phyloP scores from a whole-genome alignment of 768 basidiomycete species.

The Lentinus brumalis region DNA sequence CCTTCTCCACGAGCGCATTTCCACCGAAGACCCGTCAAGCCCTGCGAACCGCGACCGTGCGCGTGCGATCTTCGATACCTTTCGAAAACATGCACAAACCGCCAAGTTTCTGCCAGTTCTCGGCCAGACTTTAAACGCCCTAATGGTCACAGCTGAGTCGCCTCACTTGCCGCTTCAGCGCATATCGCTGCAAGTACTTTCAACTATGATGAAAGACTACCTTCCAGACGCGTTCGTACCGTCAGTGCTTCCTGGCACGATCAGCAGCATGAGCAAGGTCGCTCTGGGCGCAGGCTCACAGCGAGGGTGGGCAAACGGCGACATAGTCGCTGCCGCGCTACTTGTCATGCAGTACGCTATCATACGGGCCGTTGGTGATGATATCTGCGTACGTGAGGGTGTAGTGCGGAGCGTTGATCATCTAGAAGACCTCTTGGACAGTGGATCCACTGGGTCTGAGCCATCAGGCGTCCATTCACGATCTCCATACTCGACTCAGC shows the following conservation, averaged over 20 bases:
- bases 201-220: slow-evolving; percentile 50
- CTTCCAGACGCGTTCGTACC: slow-evolving; percentile 56
- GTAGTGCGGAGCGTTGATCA: slow-evolving; percentile 53
- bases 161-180: slow-evolving; percentile 62
- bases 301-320: slow-evolving; percentile 76
- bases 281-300: slow-evolving; percentile 54
- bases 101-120: slow-evolving; percentile 70
- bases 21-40: slow-evolving; percentile 39
- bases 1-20: slow-evolving; percentile 56
- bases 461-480: not conserved
- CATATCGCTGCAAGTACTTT: slow-evolving; percentile 59
- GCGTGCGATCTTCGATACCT: slow-evolving; percentile 39
- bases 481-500: slow-evolving; percentile 48
- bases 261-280: slow-evolving; percentile 76
- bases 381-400: slow-evolving; percentile 63
- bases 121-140: slow-evolving; percentile 78
- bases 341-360: slow-evolving; percentile 56
- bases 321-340: slow-evolving; percentile 60
- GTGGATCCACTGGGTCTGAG: slow-evolving; percentile 12
- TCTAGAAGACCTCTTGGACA: slow-evolving; percentile 62
- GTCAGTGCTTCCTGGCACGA: slow-evolving; percentile 80
- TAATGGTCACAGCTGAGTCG: slow-evolving; percentile 63
- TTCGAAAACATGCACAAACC: slow-evolving; percentile 43
- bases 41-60: slow-evolving; percentile 13
- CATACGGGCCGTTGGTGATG: slow-evolving; percentile 64